A percentile compares a stretch with the other conserved stretches of the same genome.
Conservation (phyloP, 2,329 filamentous ascomycete species). For the Colletotrichum camelliae region DNA sequence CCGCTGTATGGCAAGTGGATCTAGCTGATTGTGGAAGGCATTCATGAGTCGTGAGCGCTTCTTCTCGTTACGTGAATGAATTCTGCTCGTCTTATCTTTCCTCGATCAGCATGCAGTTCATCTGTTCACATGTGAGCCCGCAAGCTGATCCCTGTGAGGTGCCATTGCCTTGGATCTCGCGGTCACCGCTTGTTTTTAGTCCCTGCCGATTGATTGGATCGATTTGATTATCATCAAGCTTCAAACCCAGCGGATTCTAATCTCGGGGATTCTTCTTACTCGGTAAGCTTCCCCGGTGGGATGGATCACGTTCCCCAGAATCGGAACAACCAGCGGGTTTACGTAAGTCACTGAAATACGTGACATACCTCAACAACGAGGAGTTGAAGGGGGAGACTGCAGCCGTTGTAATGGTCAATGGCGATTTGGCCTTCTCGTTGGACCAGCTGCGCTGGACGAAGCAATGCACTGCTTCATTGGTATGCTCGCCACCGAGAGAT, state of each 20-base stretch:
- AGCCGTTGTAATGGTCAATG: not conserved
- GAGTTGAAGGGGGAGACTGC: not conserved
- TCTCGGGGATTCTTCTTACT: not conserved
- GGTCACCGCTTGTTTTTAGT: not conserved
- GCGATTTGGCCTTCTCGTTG: not conserved
- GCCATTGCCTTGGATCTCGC: not conserved
- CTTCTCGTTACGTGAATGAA: not conserved
- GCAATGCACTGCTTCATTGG: not conserved
- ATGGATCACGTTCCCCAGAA: not conserved
- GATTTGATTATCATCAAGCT: not conserved
- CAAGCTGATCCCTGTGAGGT: not conserved
- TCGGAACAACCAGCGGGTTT: not conserved
- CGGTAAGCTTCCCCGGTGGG: not conserved
- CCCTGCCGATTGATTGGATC: not conserved
- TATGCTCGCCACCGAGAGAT: not conserved
- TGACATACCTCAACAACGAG: not conserved
- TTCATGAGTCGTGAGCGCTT: slow-evolving; percentile 9
- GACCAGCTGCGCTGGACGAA: not conserved
- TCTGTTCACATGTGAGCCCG: not conserved
- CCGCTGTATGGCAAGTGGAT: not conserved
- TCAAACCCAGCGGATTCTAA: not conserved
- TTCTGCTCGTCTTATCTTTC: not conserved
- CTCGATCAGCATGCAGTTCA: not conserved
- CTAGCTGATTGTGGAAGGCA: not conserved
- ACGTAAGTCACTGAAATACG: not conserved